Percentiles rank a stretch among this genome's conserved stretches.
phyloP scores from a whole-genome alignment of 2,329 filamentous ascomycete species.

The Arachnopeziza araneosa region DNA sequence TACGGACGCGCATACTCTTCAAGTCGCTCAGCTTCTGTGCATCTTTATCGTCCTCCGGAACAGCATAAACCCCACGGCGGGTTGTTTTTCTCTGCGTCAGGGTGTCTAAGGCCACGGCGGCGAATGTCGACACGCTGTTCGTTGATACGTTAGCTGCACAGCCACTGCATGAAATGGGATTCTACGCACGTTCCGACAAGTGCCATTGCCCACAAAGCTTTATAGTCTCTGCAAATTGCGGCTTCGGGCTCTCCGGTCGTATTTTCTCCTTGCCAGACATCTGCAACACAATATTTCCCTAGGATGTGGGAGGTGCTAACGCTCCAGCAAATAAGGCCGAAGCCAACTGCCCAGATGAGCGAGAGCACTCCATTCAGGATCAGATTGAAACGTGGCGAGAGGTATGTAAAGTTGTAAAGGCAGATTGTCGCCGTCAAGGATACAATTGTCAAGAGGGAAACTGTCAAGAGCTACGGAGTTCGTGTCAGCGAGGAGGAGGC shows the following conservation, averaged over 20 bases:
- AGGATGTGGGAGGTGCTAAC: constrained; percentile 22
- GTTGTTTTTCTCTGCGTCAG: constrained; percentile 18
- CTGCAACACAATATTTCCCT: constrained; percentile 18
- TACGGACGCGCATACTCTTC: constrained; percentile 10
- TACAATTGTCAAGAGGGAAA: constrained; percentile 22
- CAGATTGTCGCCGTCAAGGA: constrained; percentile 23
- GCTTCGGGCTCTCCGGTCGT: constrained; percentile 16
- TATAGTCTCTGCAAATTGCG: constrained; percentile 27
- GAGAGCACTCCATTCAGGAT: constrained; percentile 21
- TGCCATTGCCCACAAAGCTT: constrained; percentile 26
- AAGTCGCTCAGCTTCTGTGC: constrained; percentile 17
- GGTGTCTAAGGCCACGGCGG: constrained; percentile 23
- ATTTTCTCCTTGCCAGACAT: constrained; percentile 11
- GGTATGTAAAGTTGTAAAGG: constrained; percentile 28
- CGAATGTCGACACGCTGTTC: constrained; percentile 20
- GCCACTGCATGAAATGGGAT: neutral
- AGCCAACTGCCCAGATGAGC: constrained; percentile 22
- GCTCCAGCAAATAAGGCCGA: constrained; percentile 24
- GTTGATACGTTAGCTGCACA: neutral
- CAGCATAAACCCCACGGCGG: constrained; percentile 17
- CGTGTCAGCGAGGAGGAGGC: neutral
- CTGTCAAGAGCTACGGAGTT: constrained; percentile 16
- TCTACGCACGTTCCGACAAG: constrained; percentile 23
- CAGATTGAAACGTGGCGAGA: constrained; percentile 26
- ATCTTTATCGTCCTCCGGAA: constrained; percentile 25